A percentile compares a stretch with the other conserved stretches of the same genome.
Evolutionary conservation across 495 filamentous ascomycete genomes (phyloP).

Genomic region (Terfezia claveryi): DNA sequence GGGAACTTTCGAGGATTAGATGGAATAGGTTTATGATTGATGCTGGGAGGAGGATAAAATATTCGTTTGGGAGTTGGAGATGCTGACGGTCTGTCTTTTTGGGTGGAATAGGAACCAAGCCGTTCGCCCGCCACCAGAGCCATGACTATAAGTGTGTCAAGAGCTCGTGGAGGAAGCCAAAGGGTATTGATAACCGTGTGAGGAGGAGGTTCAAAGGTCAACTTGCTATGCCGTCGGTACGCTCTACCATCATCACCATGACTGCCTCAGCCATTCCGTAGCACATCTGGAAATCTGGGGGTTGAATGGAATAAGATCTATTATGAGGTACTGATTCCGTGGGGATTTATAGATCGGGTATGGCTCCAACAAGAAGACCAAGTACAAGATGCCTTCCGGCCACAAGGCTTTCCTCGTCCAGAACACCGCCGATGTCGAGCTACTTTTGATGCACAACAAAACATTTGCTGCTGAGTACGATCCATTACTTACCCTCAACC

Average conservation of each 20-base stretch:
- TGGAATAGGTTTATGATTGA: too few species aligned
- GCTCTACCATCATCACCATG: constrained; percentile 20
- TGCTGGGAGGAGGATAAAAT: too few species aligned
- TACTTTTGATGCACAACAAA: constrained; percentile 98
- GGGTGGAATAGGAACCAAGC: constrained; percentile 8
- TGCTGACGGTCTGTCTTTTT: background rate
- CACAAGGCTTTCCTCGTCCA: constrained; percentile 99
- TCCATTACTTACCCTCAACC: background rate
- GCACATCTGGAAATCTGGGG: background rate
- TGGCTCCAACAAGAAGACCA: constrained; percentile 95
- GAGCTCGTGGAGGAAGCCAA: constrained; percentile 88
- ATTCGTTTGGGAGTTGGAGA: background rate
- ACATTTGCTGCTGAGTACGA: constrained; percentile 95
- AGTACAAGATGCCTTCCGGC: constrained; percentile 94
- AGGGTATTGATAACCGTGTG: constrained; percentile 80
- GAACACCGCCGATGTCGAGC: constrained; percentile 84
- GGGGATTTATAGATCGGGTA: constrained; percentile 58
- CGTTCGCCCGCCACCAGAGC: constrained; percentile 48
- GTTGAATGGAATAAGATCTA: background rate
- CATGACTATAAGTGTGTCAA: constrained; percentile 83
- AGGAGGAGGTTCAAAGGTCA: constrained; percentile 76
- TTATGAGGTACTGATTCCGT: background rate
- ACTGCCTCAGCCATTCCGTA: background rate
- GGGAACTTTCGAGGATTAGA: too few species aligned
- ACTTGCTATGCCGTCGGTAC: constrained; percentile 93